Evolutionary conservation across 805 yeast species (phyloP).

Genomic region (Starmerella gropengiesseri): DNA sequence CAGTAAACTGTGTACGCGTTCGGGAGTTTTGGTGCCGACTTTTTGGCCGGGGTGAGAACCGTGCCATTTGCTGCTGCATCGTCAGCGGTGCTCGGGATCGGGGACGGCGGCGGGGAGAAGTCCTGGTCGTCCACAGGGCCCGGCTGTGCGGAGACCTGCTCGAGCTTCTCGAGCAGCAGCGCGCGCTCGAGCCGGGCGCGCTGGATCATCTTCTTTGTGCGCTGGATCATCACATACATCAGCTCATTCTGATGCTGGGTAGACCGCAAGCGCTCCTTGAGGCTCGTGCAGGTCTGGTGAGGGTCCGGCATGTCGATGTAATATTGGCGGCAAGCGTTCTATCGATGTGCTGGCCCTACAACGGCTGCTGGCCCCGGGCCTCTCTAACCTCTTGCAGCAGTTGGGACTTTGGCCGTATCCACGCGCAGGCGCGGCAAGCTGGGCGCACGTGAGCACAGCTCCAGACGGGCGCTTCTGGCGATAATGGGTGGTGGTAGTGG

Average conservation of each 20-base stretch:
- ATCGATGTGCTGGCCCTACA: too few relatives aligned
- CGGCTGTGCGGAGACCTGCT: conserved; percentile 27
- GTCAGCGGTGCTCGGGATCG: conserved; percentile 1
- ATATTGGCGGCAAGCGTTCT: background rate
- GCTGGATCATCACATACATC: conserved; percentile 60
- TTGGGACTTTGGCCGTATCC: too few relatives aligned
- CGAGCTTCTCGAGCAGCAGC: conserved; percentile 67
- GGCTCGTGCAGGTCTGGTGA: conserved; percentile 58
- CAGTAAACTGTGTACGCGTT: conserved; percentile 83
- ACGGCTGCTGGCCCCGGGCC: too few relatives aligned
- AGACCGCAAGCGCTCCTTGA: conserved; percentile 56
- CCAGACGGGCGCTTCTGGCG: too few relatives aligned
- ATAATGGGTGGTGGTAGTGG: too few relatives aligned
- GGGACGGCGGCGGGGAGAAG: conserved; percentile 16
- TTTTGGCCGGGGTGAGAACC: background rate
- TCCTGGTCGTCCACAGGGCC: conserved; percentile 11
- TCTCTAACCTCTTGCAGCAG: background rate
- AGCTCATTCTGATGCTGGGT: conserved; percentile 70
- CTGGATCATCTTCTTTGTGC: conserved; percentile 65
- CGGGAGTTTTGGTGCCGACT: conserved; percentile 12
- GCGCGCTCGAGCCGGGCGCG: conserved; percentile 76
- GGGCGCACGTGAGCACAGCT: too few relatives aligned
- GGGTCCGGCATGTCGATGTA: conserved; percentile 20
- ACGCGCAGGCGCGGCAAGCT: too few relatives aligned
- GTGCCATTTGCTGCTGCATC: background rate